A percentile compares a stretch with the other conserved stretches of the same genome.
phyloP scores from a whole-genome alignment of 306 rosid species.

The Acacia acuminata region DNA sequence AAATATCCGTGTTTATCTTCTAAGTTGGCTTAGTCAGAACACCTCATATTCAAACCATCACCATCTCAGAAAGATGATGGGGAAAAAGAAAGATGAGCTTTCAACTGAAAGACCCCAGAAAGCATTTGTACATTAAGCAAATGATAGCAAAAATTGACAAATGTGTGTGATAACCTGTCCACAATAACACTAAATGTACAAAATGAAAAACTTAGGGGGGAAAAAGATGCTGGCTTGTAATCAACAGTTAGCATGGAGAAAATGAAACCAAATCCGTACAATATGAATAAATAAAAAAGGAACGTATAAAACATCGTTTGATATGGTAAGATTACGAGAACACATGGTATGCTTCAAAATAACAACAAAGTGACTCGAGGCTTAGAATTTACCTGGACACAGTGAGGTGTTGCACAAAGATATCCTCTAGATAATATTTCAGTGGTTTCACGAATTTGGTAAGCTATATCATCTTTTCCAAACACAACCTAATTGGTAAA shows the following conservation, averaged over 20 bases:
- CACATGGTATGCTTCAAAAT: background rate
- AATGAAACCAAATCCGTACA: background rate
- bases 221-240: constrained; percentile 9
- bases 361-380: background rate
- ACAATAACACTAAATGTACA: too few species aligned
- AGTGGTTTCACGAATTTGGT: constrained; percentile 94
- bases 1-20: background rate
- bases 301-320: background rate
- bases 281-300: background rate
- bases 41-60: constrained; percentile 20
- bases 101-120: constrained; percentile 19
- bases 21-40: constrained; percentile 6
- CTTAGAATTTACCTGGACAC: constrained; percentile 67
- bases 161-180: too few species aligned
- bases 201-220: background rate
- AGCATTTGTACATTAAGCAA: constrained; percentile 6
- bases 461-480: constrained; percentile 87
- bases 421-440: constrained; percentile 86
- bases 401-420: constrained; percentile 98
- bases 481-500: constrained; percentile 61
- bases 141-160: constrained; percentile 6
- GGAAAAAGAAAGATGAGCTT: background rate
- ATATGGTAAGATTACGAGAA: background rate
- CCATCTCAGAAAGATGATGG: background rate
- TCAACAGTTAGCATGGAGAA: constrained; percentile 18